Evolutionary conservation across 176 grass and related monocot species (phyloP), one percentile per base, ranked within the genome.

Genomic region (Ampelocalamus luodianensis): DNA sequence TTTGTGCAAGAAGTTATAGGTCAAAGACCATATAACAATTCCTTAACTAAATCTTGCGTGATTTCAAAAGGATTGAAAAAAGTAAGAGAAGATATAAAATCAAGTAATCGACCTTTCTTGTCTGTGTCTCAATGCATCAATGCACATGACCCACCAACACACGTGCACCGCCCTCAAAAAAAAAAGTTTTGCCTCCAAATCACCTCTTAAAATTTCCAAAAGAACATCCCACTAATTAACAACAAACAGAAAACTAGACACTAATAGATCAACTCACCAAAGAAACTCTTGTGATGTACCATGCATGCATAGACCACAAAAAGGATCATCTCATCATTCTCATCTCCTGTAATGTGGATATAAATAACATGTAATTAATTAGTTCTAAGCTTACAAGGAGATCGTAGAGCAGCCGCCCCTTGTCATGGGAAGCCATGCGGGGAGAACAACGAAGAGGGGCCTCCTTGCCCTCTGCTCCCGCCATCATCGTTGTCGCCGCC

Each of bases 371-470:
- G 74, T 85, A 81, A 85, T 80, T 82, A 68, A 82, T 85, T 80
- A 86, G 79, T 91, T 88, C 86, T 91, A 92, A 87, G 92, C 92
- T 91, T 92, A 94, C 90, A 95, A 86, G 82, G 89, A 89, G 90
- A 90, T 87, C 83, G 81, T 68, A 73, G 75, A 85, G 82, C 63
- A 55, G 58, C 18, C 63, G 59, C 40, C 17, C 29, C 29, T 10
- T 68, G 82, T 99, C 87, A 99, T 72, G 92, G 92, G 88, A 88
- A 99, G 64, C 90, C 93, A 76, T 96, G 96, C 60, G 91, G 85
- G 46, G 90, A 93, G 81, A 92, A 99, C 93, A 99, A 85, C n/a
- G 90, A 89, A 4, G 90, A 86, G 3, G 92, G 91, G 1, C 87
- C 86, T 24, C 89, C 92, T 86, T 87, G 89, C 39, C 77, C 55